Base-by-base conservation (phyloP, 495 filamentous ascomycete genomes). In the Tuber microsphaerosporum region DNA sequence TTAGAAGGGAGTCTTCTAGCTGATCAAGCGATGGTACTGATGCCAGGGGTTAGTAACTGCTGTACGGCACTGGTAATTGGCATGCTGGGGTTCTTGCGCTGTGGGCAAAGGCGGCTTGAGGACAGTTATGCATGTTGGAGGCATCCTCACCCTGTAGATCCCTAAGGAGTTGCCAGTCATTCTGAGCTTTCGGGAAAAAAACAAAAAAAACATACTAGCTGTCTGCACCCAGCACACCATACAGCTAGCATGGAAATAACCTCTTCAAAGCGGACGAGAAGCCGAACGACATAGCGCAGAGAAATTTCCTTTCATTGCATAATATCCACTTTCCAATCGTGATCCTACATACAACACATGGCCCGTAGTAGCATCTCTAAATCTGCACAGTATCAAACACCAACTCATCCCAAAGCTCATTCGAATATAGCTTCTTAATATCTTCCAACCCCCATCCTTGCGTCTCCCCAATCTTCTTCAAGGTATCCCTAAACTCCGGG, bases 361-460 rank as follows among this genome's bases (percentile, higher is more conserved):
- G 1, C 56, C 12, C 10, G 26, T 14, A 61, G 51, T 10, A 12
- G n/a, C 51, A 26, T 14, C 51, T 61, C 56, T 65, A 65, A n/a
- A 34, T 34, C 26, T 65, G 56, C 26, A 65, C 56, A 34, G 26
- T 65, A 31, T 65, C 26, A 65, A 65, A 12, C 26, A 65, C 56
- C 26, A 65, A 34, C 10, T 65, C 26, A 65, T 65, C 56, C 56
- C 56, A 65, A 34, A 65, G 56, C 26, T 65, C 56, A 56, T 77
- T 80, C n/a, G 79, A 80, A 46, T 79, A 79, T 42, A 37, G 71
- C 71, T 22, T 31, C n/a, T 65, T 39, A 69, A 86, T 22, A 73
- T 88, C 84, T 7, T 83, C 73, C 77, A 88, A 73, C 8, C 74
- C 80, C 87, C 86, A 88, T 3, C 85, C 86, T 46, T 88, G 86